These are phyloP conservation scores for Fagopyrum homotropicum DNA, from an alignment of 148 eudicot genomes.

Conservation along the genomic window DNA sequence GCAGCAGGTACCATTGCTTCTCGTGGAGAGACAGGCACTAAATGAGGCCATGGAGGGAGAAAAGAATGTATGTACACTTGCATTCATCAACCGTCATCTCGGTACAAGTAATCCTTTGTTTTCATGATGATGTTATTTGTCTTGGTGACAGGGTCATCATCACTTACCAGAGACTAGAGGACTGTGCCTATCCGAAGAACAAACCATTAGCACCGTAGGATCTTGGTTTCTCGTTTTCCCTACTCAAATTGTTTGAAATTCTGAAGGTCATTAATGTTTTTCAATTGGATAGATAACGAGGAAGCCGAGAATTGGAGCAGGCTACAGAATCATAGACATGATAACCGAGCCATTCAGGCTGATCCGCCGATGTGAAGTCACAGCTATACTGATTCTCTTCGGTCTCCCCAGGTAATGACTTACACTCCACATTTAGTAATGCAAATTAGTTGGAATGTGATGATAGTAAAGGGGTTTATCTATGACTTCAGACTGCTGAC, in stretches of 20 bases:
- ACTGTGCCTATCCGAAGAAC: slow-evolving; percentile 20
- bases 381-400: slow-evolving; percentile 19
- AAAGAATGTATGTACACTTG: slow-evolving; percentile 11
- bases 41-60: slow-evolving; percentile 21
- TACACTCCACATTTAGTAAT: not conserved
- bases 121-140: slow-evolving; percentile 1
- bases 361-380: slow-evolving; percentile 20
- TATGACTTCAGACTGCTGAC: slow-evolving; percentile 11
- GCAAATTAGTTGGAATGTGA: not conserved
- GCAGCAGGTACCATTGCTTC: slow-evolving; percentile 16
- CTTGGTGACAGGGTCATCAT: slow-evolving; percentile 16
- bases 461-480: slow-evolving; percentile 1
- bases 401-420: slow-evolving; percentile 18
- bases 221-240: not conserved
- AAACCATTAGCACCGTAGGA: slow-evolving; percentile 17
- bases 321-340: slow-evolving; percentile 15
- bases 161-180: slow-evolving; percentile 20
- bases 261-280: not conserved
- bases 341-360: slow-evolving; percentile 18
- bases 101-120: not conserved
- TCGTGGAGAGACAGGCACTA: slow-evolving; percentile 20
- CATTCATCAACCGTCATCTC: not conserved
- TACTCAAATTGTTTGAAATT: not conserved
- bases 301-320: slow-evolving; percentile 20
- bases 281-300: slow-evolving; percentile 9